phyloP scores from a whole-genome alignment of 2,329 filamentous ascomycete species.

The Alternaria postmessia region DNA sequence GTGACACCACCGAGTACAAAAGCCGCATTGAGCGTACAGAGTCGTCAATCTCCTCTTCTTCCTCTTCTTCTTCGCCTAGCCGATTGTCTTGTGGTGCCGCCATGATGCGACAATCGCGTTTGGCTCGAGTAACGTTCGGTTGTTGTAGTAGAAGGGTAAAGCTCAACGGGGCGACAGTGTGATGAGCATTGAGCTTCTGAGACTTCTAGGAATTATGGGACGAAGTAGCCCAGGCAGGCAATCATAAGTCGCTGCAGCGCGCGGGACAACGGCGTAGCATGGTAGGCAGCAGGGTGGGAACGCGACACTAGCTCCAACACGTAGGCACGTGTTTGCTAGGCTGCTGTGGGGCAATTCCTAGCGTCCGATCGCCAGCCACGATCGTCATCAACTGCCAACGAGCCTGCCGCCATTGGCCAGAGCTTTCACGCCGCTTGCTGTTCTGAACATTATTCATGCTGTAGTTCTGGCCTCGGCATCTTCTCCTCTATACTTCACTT shows the following conservation, averaged over 20 bases:
- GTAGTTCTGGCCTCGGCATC: constrained; percentile 28
- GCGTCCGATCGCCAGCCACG: constrained; percentile 31
- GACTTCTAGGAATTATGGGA: background rate
- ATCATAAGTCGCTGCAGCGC: background rate
- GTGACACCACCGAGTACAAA: background rate
- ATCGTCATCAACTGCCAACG: constrained; percentile 36
- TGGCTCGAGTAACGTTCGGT: background rate
- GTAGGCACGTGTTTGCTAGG: constrained; percentile 27
- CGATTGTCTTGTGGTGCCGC: constrained; percentile 42
- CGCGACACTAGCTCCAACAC: constrained; percentile 33
- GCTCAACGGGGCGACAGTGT: background rate
- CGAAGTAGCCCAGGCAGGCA: background rate
- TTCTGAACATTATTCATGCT: constrained; percentile 32
- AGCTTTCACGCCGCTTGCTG: constrained; percentile 27
- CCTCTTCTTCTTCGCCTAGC: constrained; percentile 66
- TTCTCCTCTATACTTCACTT: constrained; percentile 3
- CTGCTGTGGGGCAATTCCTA: constrained; percentile 7
- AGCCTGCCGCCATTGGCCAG: constrained; percentile 34
- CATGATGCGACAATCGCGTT: constrained; percentile 29
- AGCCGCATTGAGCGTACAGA: constrained; percentile 54
- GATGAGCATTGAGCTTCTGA: no score
- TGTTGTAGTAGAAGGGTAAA: background rate
- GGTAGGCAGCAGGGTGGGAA: constrained; percentile 34
- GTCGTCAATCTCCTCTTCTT: constrained; percentile 75
- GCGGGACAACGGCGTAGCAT: constrained; percentile 26